These are phyloP conservation scores for Hygrophoropsis aurantiaca DNA, from an alignment of 768 basidiomycete genomes.

Conservation along the genomic window DNA sequence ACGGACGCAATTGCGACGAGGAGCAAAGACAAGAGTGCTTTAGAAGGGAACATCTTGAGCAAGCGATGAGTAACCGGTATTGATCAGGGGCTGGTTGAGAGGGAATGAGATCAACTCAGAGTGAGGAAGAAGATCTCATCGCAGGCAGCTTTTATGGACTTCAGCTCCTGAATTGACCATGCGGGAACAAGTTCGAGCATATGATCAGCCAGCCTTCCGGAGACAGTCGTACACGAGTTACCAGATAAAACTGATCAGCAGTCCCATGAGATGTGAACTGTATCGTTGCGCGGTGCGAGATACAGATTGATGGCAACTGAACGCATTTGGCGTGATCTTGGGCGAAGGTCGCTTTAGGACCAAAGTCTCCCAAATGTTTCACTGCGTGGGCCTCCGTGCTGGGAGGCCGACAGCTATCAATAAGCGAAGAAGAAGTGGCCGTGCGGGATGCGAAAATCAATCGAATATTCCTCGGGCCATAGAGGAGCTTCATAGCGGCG, in stretches of 20 bases:
- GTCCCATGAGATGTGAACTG: background rate
- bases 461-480: too few species aligned
- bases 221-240: background rate
- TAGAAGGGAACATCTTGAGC: conserved; percentile 13
- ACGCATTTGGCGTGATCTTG: too few species aligned
- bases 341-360: too few species aligned
- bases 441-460: too few species aligned
- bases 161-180: background rate
- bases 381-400: too few species aligned
- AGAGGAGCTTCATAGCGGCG: too few species aligned
- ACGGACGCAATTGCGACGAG: conserved; percentile 11
- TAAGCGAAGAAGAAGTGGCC: too few species aligned
- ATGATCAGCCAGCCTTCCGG: background rate
- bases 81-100: background rate
- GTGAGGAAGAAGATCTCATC: background rate
- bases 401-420: too few species aligned
- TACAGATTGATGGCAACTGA: too few species aligned
- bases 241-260: background rate
- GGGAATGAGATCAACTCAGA: background rate
- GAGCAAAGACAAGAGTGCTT: conserved; percentile 8
- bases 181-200: background rate
- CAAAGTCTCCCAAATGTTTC: too few species aligned
- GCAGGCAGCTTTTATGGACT: conserved; percentile 1
- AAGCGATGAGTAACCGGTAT: background rate
- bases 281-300: too few species aligned